These are phyloP conservation scores for Drosera capensis DNA, from an alignment of 148 eudicot genomes.

Conservation along the genomic window DNA sequence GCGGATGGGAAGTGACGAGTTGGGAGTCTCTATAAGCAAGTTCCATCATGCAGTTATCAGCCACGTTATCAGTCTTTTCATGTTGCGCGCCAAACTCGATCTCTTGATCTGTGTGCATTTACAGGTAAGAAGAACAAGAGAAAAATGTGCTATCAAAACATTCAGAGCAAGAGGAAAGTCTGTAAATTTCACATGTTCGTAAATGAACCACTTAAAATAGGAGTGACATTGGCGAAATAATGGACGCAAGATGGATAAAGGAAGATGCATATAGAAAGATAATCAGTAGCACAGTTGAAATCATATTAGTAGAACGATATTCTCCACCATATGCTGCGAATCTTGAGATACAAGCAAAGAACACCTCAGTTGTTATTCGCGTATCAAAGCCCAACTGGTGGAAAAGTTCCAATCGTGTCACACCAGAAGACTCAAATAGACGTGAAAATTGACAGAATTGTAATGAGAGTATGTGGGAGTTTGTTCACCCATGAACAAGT, in stretches of 20 bases:
- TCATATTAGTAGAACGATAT: slow-evolving; percentile 6
- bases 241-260: slow-evolving; percentile 11
- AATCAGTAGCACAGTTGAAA: slow-evolving; percentile 13
- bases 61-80: slow-evolving; percentile 9
- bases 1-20: slow-evolving; percentile 11
- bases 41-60: slow-evolving; percentile 13
- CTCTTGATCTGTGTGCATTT: slow-evolving; percentile 25
- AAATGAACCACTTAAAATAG: slow-evolving; percentile 6
- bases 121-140: slow-evolving; percentile 5
- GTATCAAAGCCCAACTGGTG: too few species aligned
- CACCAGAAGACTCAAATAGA: too few species aligned
- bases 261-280: slow-evolving; percentile 11
- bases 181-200: slow-evolving; percentile 1
- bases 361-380: slow-evolving; percentile 8
- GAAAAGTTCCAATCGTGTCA: too few species aligned
- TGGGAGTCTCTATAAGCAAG: slow-evolving; percentile 12
- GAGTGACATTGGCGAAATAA: slow-evolving; percentile 10
- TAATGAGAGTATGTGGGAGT: too few species aligned
- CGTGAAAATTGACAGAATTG: too few species aligned
- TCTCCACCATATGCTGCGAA: too few species aligned
- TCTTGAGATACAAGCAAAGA: slow-evolving; percentile 10
- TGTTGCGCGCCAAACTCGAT: slow-evolving; percentile 16
- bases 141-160: slow-evolving; percentile 2
- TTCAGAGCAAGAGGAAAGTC: background rate
- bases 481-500: too few species aligned